Evolutionary conservation across 257 asterid genomes (phyloP).

Genomic region (Verbena officinalis): DNA sequence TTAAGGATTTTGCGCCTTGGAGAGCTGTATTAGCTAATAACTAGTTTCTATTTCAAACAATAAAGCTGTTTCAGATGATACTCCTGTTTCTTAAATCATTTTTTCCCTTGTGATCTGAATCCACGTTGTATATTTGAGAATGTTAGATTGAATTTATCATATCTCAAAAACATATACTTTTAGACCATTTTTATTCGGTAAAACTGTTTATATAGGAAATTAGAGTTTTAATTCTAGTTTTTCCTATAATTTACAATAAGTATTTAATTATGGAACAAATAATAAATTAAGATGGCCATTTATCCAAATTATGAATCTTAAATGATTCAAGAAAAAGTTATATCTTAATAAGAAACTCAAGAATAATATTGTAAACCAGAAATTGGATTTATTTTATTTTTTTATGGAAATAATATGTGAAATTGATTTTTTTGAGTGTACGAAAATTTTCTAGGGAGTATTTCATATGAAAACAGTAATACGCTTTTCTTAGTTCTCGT

Average conservation of each 20-base stretch:
- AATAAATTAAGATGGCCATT: background rate
- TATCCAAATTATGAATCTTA: background rate
- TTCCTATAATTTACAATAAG: background rate
- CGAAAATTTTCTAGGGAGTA: background rate
- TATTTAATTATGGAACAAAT: background rate
- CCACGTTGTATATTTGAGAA: no score
- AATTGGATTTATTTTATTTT: background rate
- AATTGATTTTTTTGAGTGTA: background rate
- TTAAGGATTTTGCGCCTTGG: constrained; percentile 13
- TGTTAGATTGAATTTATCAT: no score
- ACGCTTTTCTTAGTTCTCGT: background rate
- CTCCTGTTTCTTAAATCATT: no score
- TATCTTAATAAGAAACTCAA: no score
- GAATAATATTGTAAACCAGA: background rate
- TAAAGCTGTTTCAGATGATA: background rate
- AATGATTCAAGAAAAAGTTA: no score
- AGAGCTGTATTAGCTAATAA: constrained; percentile 21
- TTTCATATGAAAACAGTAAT: background rate
- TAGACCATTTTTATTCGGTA: no score
- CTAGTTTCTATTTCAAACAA: background rate
- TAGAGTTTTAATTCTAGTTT: background rate
- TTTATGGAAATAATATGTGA: background rate
- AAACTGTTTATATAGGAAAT: no score
- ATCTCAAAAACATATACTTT: no score
- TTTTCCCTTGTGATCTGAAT: no score